These are phyloP conservation scores for Candida xiaguanensis DNA, from an alignment of 805 yeast species.

Conservation along the genomic window DNA sequence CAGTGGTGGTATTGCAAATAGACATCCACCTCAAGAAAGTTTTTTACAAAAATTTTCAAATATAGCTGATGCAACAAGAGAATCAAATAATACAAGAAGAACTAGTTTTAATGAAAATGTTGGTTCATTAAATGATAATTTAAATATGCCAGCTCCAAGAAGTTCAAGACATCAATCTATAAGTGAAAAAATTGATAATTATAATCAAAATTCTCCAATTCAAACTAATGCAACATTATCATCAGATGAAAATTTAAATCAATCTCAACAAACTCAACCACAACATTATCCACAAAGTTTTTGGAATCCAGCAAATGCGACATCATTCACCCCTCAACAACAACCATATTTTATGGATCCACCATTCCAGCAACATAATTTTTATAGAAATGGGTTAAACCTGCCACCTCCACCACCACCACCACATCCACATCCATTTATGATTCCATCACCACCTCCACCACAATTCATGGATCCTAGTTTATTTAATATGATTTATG, in stretches of 20 bases:
- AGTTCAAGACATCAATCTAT: conserved; percentile 49
- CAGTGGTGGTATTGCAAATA: conserved; percentile 49
- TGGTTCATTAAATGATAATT: conserved; percentile 37
- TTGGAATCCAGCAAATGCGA: conserved; percentile 67
- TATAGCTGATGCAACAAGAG: conserved; percentile 68
- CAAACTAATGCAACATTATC: conserved; percentile 40
- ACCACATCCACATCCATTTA: conserved; percentile 31
- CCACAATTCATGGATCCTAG: conserved; percentile 38
- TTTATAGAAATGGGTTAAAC: conserved; percentile 17
- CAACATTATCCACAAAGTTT: conserved; percentile 29
- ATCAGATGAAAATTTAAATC: conserved; percentile 18
- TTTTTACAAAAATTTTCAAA: conserved; percentile 61
- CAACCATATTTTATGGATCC: conserved; percentile 28
- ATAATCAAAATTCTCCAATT: conserved; percentile 43
- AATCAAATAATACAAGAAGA: conserved; percentile 45
- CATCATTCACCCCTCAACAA: conserved; percentile 50
- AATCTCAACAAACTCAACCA: neutral
- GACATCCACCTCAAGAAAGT: conserved; percentile 45
- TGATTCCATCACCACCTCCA: conserved; percentile 35
- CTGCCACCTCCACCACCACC: conserved; percentile 26
- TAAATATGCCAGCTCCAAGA: conserved; percentile 31
- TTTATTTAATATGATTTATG: conserved; percentile 31
- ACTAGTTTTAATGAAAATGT: conserved; percentile 42
- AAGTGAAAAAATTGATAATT: conserved; percentile 61
- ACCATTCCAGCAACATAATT: conserved; percentile 11